These are phyloP conservation scores for Aspergillus udagawae DNA, from an alignment of 2,329 filamentous ascomycete genomes.

Conservation along the genomic window DNA sequence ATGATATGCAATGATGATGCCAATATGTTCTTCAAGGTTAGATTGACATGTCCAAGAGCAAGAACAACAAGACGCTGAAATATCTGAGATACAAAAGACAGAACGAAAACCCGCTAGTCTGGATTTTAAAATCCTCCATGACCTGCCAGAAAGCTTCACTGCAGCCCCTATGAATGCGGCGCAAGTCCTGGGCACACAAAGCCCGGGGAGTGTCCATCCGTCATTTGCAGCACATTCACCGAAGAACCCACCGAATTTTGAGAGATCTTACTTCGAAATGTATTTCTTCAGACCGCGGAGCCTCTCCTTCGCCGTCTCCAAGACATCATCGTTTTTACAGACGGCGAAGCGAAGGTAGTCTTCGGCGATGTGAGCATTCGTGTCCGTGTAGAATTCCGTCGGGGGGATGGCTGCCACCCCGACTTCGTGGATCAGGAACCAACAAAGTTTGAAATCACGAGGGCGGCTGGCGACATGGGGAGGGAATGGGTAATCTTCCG, in stretches of 20 bases:
- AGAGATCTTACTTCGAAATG: conserved; percentile 42
- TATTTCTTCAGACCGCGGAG: conserved; percentile 70
- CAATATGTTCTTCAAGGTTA: background rate
- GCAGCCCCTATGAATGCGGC: background rate
- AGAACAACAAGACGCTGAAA: background rate
- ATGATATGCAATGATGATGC: background rate
- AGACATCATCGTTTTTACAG: conserved; percentile 86
- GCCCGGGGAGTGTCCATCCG: background rate
- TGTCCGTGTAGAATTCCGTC: conserved; percentile 91
- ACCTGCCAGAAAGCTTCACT: background rate
- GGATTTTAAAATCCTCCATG: background rate
- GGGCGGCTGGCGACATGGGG: conserved; percentile 80
- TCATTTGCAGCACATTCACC: background rate
- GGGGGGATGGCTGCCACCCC: conserved; percentile 95
- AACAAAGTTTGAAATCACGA: conserved; percentile 88
- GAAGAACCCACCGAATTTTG: conserved; percentile 6
- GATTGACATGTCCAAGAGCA: background rate
- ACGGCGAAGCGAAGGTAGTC: conserved; percentile 94
- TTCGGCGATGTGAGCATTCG: conserved; percentile 79
- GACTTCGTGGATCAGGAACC: conserved; percentile 96
- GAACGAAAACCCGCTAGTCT: background rate
- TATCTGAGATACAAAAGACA: background rate
- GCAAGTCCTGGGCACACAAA: background rate
- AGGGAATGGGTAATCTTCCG: conserved; percentile 81
- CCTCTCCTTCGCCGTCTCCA: conserved; percentile 73